Evolutionary conservation across 2,329 filamentous ascomycete species (phyloP), one percentile per base, ranked within the genome.

Genomic region (Neonectria hederae): DNA sequence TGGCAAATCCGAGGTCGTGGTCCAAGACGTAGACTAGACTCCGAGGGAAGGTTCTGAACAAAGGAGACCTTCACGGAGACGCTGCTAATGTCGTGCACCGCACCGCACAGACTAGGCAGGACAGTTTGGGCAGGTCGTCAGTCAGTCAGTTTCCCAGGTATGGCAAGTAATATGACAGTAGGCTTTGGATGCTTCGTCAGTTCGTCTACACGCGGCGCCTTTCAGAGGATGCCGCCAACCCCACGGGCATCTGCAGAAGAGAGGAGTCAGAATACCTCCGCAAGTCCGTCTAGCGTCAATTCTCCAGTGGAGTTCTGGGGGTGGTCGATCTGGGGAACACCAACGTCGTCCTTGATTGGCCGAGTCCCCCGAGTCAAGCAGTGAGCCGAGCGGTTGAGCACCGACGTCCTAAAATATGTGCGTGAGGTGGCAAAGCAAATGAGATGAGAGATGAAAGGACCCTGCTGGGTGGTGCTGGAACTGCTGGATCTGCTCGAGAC

Each of bases 261-360:
- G 55, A 59, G 55, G 55, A 42, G 55, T 52, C 22, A 26, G 45
- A 21, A 22, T 32, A 40, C 28, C 14, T 40, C 52, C 46, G 48
- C 38, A n/a, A n/a, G 35, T 17, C 35, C 30, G 57, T 40, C 30
- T 51, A 42, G 40, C 57, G 21, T 42, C 40, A 30, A 28, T 26
- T 30, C 5, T 8, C 21, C 53, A 53, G 43, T 51, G 32, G 26
- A 26, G 28, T 40, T 49, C 54, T 42, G 52, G 58, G 43, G 42
- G 35, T 38, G 46, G 24, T 55, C 35, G 61, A 54, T 65, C 57
- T 57, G 62, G 62, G 62, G 62, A 61, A 64, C 19, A 22, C 19
- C 21, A 26, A 17, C 35, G 22, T 40, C 51, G 30, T 11, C 17
- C 13, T 4, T 65, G 32, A 65, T 65, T 61, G 62, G 62, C 26